Base-by-base conservation (phyloP, 2,329 filamentous ascomycete species). In the Microthyrium microscopicum region DNA sequence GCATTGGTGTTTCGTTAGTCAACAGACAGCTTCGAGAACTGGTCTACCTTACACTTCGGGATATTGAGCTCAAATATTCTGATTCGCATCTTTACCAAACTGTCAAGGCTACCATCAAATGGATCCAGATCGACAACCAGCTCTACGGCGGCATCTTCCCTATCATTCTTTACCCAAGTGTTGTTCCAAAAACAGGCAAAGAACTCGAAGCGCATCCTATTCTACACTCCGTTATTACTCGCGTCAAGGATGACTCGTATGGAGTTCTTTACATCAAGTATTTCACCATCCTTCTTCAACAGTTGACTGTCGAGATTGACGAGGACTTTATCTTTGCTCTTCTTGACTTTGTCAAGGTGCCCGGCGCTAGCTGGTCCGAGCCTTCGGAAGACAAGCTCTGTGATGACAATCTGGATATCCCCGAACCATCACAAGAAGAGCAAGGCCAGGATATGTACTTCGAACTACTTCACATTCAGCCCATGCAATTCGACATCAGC, bases 71-170 rank as follows among this genome's bases (percentile, higher is more conserved):
- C 41, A 84, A 85, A 40, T 93, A 89, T 55, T 83, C 75, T 36
- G 89, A 98, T 48, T 95, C 89, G n/a, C 70, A 75, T 13, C 62
- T 94, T 12, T 93, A 93, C 49, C 89, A 98, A 55, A 95, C 84
- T 1, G 58, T 94, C 40, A 87, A 82, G 30, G 64, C 89, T 32
- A 81, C 83, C 0, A 77, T 95, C 51, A 95, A 98, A 54, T 98
- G 91, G 91, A 89, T 98, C 19, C 89, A 98, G 55, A 81, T 98
- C 45, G 89, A 98, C 56, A 98, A 98, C 46, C 89, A 98, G 54
- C 70, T 98, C 11, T 98, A 98, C 48, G 91, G 91, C 19, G 89
- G 91, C 18, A 85, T 98, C 44, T 98, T 98, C 65, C 89, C 89
- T 0, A 92, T 98, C 58, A 73, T 98, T 20, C 65, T 98, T 37